Percentiles rank a stretch among this genome's conserved stretches.
These are phyloP conservation scores for Fusarium graminum DNA, from an alignment of 2,329 filamentous ascomycete species.

Conservation along the genomic window DNA sequence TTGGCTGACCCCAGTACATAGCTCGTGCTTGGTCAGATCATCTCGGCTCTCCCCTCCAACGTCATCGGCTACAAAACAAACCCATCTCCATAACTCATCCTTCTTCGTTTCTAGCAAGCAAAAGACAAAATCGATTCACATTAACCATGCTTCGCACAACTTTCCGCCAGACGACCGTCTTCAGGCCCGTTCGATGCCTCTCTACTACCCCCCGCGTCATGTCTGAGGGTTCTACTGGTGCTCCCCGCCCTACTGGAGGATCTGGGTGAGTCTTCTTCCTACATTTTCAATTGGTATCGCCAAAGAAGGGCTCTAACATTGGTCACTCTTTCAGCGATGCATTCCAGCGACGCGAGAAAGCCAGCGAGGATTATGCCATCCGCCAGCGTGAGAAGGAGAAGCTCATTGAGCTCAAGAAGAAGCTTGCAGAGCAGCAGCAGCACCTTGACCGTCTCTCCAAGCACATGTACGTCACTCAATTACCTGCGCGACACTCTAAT, in stretches of 20 bases:
- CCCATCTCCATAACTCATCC: conserved; percentile 22
- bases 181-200: conserved; percentile 71
- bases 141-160: conserved; percentile 75
- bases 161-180: conserved; percentile 66
- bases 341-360: conserved; percentile 92
- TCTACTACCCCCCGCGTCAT: conserved; percentile 73
- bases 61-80: conserved; percentile 47
- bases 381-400: conserved; percentile 90
- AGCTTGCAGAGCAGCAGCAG: conserved; percentile 80
- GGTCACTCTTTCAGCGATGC: conserved; percentile 73
- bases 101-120: conserved; percentile 25
- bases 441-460: conserved; percentile 88
- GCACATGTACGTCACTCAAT: conserved; percentile 76
- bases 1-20: conserved; percentile 15
- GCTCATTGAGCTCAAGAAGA: conserved; percentile 80
- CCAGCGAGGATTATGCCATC: conserved; percentile 87
- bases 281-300: conserved; percentile 23
- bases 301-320: conserved; percentile 15
- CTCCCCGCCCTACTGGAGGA: conserved; percentile 67
- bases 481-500: conserved; percentile 10
- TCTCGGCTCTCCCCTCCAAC: conserved; percentile 43
- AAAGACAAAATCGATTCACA: conserved; percentile 24
- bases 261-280: conserved; percentile 60
- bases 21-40: conserved; percentile 46
- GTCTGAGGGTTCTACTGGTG: conserved; percentile 77